Conservation (phyloP, 805 yeast species). For the Yarrowia deformans region DNA sequence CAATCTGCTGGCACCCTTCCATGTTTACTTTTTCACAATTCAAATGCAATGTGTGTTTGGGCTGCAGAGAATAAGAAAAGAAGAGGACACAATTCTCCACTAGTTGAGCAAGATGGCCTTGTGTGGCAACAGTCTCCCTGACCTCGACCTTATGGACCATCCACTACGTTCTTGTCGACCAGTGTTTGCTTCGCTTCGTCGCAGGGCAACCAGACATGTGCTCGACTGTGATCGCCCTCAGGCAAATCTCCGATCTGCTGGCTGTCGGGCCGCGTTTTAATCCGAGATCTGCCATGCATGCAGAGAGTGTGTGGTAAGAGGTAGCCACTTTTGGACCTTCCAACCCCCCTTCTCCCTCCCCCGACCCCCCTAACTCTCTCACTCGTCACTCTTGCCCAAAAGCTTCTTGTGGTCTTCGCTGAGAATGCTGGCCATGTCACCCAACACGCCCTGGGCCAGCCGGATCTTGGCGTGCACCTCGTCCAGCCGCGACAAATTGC, state of each 20-base stretch:
- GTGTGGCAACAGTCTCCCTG: neutral
- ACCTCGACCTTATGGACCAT: too few relatives aligned
- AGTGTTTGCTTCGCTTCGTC: too few relatives aligned
- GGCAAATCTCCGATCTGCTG: slow-evolving; percentile 9
- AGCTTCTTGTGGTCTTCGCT: slow-evolving; percentile 27
- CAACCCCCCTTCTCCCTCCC: neutral
- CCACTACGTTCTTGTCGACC: too few relatives aligned
- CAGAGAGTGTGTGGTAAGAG: neutral
- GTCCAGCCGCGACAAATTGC: slow-evolving; percentile 8
- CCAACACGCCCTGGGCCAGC: slow-evolving; percentile 29
- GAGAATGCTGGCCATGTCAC: slow-evolving; percentile 31
- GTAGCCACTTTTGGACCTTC: neutral
- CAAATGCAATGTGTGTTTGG: slow-evolving; percentile 30
- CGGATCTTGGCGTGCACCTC: slow-evolving; percentile 30
- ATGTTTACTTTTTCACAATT: slow-evolving; percentile 29
- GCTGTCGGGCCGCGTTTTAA: neutral
- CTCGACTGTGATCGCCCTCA: neutral
- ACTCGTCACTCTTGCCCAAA: slow-evolving; percentile 15
- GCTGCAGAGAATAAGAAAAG: slow-evolving; percentile 11
- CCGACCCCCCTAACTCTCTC: neutral
- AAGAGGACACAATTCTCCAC: slow-evolving; percentile 6
- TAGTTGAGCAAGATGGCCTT: neutral
- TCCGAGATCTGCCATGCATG: slow-evolving; percentile 28
- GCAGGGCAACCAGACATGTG: too few relatives aligned
- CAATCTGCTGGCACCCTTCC: slow-evolving; percentile 21